Evolutionary conservation across 140 eudicot genomes (phyloP), one percentile per base, ranked within the genome.

Genomic region (Oenanthe javanica): DNA sequence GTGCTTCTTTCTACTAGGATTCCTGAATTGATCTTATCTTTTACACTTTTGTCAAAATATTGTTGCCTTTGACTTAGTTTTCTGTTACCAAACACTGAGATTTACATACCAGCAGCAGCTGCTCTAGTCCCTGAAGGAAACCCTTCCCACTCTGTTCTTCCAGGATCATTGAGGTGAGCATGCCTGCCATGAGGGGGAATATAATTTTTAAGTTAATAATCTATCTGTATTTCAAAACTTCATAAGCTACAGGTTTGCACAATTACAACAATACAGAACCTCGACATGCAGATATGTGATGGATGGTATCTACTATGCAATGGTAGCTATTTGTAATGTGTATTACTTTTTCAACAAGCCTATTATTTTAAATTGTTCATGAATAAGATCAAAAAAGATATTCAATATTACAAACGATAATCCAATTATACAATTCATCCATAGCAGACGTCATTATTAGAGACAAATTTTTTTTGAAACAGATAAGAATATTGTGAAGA

Each of bases 111-210:
- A 67, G 99, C 98, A 88, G 96, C 98, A 79, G 99, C 99, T 59
- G 99, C 98, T 82, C 83, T 92, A 46, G 99, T 95, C 67, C 99
- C 99, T 5, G 99, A 95, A 80, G 99, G 99, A 86, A 95, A 95
- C 64, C 97, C 99, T 88, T 95, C 99, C 99, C 98, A 95, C 66
- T 95, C 99, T 64, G 87, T 74, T 89, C 96, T 89, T 77, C 99
- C 99, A 40, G 99, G 99, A 81, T 95, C 99, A 87, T 95, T 97
- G 83, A 95, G 92, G 87, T 95, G 99, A 15, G 87, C 91, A 85
- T 95, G 99, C 83, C 99, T 94, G 84, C 76, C 50, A 47, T 70
- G 82, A 84, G 78, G 21, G 15, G 27, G 48, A 76, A 51, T 3
- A 74, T 13, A 54, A 15, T 52, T 63, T 8, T 45, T 21, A 0